Evolutionary conservation across 106 monocot genomes (phyloP).

Genomic region (Dioscorea dumetorum): DNA sequence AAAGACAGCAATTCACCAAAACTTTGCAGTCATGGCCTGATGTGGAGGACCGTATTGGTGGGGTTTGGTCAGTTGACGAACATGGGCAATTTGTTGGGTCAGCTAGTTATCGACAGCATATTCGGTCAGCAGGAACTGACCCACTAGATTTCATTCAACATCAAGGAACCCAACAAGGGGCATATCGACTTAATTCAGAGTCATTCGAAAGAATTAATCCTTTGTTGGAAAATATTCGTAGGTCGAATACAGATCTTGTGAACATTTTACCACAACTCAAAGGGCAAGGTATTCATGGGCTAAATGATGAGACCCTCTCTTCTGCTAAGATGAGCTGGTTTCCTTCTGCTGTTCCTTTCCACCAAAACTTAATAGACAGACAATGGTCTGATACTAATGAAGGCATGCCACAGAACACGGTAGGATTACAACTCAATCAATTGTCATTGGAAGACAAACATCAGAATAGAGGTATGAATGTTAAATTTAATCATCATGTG

Average conservation of each 20-base stretch:
- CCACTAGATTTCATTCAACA: slow-evolving; percentile 41
- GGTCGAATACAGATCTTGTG: slow-evolving; percentile 37
- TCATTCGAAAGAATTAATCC: background rate
- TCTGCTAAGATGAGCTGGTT: slow-evolving; percentile 21
- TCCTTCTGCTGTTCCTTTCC: slow-evolving; percentile 24
- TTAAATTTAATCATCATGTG: slow-evolving; percentile 16
- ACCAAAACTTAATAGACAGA: slow-evolving; percentile 15
- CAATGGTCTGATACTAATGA: slow-evolving; percentile 21
- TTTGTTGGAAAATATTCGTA: slow-evolving; percentile 17
- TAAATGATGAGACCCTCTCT: slow-evolving; percentile 26
- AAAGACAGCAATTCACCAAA: slow-evolving; percentile 42
- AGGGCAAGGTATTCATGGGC: slow-evolving; percentile 38
- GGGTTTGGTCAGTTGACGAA: slow-evolving; percentile 62
- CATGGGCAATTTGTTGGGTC: slow-evolving; percentile 51
- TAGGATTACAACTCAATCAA: slow-evolving; percentile 43
- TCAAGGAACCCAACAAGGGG: slow-evolving; percentile 14
- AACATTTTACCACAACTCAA: slow-evolving; percentile 46
- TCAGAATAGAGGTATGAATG: slow-evolving; percentile 17
- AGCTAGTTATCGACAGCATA: slow-evolving; percentile 24
- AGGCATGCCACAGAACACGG: slow-evolving; percentile 5
- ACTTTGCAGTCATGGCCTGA: slow-evolving; percentile 32
- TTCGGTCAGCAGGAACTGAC: slow-evolving; percentile 26
- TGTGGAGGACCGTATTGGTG: slow-evolving; percentile 55
- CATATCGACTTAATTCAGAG: too few species aligned
- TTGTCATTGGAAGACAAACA: slow-evolving; percentile 37